Conservation (phyloP, 805 yeast species). For the Yarrowia keelungensis region DNA sequence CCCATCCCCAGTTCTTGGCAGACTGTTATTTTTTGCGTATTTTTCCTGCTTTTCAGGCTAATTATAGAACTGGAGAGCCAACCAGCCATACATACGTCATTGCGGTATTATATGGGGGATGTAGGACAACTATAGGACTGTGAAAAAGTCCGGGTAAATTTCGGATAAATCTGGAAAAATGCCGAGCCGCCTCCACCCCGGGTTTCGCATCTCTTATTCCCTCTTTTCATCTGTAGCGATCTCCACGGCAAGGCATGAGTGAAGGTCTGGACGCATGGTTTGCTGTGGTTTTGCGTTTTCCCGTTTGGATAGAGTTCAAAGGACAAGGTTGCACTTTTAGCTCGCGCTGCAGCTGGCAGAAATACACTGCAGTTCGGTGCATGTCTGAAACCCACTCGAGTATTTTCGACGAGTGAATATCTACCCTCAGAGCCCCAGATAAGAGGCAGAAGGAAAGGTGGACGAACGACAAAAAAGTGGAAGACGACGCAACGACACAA, state of each 20-base stretch:
- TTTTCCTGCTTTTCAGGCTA: not conserved
- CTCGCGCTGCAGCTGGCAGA: conserved; percentile 27
- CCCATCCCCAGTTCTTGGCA: too few relatives aligned
- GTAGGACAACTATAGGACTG: too few relatives aligned
- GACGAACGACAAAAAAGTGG: too few relatives aligned
- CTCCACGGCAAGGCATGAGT: conserved; percentile 7
- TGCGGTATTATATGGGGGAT: conserved; percentile 1
- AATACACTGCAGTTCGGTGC: conserved; percentile 32
- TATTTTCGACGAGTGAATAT: conserved; percentile 20
- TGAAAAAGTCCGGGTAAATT: not conserved
- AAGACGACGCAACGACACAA: too few relatives aligned
- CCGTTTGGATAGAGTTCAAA: not conserved
- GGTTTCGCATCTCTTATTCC: too few relatives aligned
- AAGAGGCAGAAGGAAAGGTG: too few relatives aligned
- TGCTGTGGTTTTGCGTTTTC: conserved; percentile 1
- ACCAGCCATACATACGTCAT: not conserved
- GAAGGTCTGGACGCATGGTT: too few relatives aligned
- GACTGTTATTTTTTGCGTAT: too few relatives aligned
- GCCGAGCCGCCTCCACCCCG: too few relatives aligned
- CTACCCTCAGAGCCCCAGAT: not conserved
- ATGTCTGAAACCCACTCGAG: conserved; percentile 30
- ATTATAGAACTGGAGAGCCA: not conserved
- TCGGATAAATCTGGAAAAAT: too few relatives aligned
- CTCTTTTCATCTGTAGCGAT: too few relatives aligned
- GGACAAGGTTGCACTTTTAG: not conserved